Base-by-base conservation (phyloP, 768 basidiomycete genomes). In the Amanita thiersii region DNA sequence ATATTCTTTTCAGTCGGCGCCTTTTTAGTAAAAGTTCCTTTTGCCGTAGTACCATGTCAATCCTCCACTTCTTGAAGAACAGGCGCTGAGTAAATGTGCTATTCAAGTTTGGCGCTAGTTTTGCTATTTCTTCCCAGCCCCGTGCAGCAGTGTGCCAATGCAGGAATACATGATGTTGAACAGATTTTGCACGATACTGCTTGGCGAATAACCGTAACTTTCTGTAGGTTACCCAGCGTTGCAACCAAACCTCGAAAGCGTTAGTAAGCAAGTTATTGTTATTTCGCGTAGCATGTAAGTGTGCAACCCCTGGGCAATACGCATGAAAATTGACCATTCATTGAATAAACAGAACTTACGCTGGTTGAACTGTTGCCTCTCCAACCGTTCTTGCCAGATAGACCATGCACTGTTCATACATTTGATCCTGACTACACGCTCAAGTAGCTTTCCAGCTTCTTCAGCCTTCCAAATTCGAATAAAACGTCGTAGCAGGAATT, bases 401-500 rank as follows among this genome's bases (percentile, higher is more conserved):
- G 53, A 51, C 69, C 74, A 77, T 1, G 62, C 58, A 30, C 58
- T 57, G 49, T 68, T 72, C 33, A 73, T 39, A 5, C 78, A 49
- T 24, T 75, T 67, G 14, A 64, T 47, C 3, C 61, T 56, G 39
- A 64, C 70, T 25, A 79, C 73, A 34, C 72, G 68, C 43, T 73
- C 73, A 8, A 86, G 63, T 20, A 78, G 63, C 37, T 58, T 64
- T 21, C 78, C 79, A 6, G 78, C 72, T 50, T 81, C 81, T 28
- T 72, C 73, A 15, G 83, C 78, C 50, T 72, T 80, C 82, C 83
- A 82, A 3, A 84, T 71, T 35, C 77, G 66, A 50, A 69, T 58
- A 34, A 81, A 62, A 20, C 77, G 81, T 33, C 72, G 70, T 21
- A 84, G 45, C 15, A 83, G 65, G 10, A 79, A 62, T 40, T 64